Conservation (phyloP, 768 basidiomycete genomes). For the Flagelloscypha sp. region DNA sequence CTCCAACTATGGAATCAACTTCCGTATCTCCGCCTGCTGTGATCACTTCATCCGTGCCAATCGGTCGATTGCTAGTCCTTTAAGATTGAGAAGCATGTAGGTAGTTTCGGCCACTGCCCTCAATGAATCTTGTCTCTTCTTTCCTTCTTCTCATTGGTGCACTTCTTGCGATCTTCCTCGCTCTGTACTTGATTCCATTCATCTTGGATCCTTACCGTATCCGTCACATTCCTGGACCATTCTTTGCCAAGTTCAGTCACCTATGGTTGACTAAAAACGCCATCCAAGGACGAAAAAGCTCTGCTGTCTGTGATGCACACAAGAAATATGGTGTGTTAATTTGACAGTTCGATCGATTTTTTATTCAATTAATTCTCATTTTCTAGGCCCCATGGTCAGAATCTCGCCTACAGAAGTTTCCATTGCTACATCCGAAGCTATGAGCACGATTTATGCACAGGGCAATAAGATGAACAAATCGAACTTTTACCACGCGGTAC, state of each 20-base stretch:
- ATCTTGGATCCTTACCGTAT: background rate
- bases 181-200: background rate
- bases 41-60: too few relatives aligned
- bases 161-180: too few relatives aligned
- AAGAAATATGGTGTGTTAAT: conserved; percentile 19
- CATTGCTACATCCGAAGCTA: conserved; percentile 35
- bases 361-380: conserved; percentile 1
- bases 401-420: conserved; percentile 39
- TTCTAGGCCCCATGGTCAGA: conserved; percentile 29
- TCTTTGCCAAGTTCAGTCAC: conserved; percentile 18
- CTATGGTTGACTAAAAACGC: background rate
- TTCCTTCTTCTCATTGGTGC: too few relatives aligned
- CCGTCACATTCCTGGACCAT: conserved; percentile 21
- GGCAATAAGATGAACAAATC: conserved; percentile 32
- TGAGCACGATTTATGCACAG: conserved; percentile 34
- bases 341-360: too few relatives aligned
- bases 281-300: conserved; percentile 12
- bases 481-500: conserved; percentile 27
- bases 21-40: too few relatives aligned
- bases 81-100: too few relatives aligned
- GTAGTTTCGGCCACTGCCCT: too few relatives aligned
- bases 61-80: too few relatives aligned
- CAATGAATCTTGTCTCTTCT: too few relatives aligned
- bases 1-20: too few relatives aligned
- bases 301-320: conserved; percentile 24